Evolutionary conservation across 1,284 basidiomycete species (phyloP), one percentile per base, ranked within the genome.

Genomic region (Malassezia nana): DNA sequence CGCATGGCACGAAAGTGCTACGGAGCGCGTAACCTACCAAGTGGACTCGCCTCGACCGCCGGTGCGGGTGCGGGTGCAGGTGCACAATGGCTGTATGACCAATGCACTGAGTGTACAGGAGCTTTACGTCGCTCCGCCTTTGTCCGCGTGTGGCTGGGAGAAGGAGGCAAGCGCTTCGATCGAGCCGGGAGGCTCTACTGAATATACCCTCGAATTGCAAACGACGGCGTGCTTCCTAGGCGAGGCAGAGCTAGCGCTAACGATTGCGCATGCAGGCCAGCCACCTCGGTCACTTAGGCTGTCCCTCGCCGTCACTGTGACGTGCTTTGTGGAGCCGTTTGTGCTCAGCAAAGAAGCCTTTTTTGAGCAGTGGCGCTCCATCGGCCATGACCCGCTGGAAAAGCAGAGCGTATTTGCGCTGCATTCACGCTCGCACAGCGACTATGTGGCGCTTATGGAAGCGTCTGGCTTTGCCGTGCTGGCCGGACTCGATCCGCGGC

Each of bases 281-380:
- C n/a, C n/a, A n/a, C n/a, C n/a, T n/a, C n/a, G n/a, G n/a, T n/a
- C n/a, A n/a, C n/a, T n/a, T n/a, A n/a, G n/a, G n/a, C n/a, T n/a
- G n/a, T n/a, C n/a, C n/a, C 35, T 55, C n/a, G 46, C 52, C 5
- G 26, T 50, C 25, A 31, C 41, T 25, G 12, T 55, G 18, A 26
- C 29, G 18, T 30, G 35, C 30, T 43, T 44, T 35, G 13, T 52
- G 50, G 24, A 39, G 10, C 50, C 50, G 4, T 89, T 95, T 51
- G 84, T 84, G 50, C 81, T 98, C 31, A 83, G 81, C 13, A 79
- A 82, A 55, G 78, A 81, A 0, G 87, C 92, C 63, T 98, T 98
- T 79, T 98, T 98, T 75, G 91, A 95, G 75, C 80, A 94, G 50
- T 99, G 94, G 94, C 89, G 89, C 75, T 78, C 95, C 66, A 95